phyloP scores from a whole-genome alignment of 1,139 yeast species.

The Pichia sp. region DNA sequence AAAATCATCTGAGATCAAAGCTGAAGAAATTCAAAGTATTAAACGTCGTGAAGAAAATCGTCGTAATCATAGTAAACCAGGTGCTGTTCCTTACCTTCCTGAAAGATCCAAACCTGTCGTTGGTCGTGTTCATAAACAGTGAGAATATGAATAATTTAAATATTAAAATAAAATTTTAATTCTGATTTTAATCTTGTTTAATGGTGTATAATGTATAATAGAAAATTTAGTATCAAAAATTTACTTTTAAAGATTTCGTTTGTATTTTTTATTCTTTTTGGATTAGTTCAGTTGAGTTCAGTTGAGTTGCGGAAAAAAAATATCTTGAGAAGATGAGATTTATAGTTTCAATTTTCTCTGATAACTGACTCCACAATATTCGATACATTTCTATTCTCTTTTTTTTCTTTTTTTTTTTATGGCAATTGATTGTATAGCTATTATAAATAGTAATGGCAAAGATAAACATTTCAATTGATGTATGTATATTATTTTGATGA shows the following conservation, averaged over 20 bases:
- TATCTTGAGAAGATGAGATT: too few species aligned
- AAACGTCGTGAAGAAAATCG: constrained; percentile 79
- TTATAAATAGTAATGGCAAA: constrained; percentile 1
- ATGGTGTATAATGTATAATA: too few species aligned
- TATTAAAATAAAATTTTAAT: too few species aligned
- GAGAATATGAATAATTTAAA: neutral
- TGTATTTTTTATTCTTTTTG: too few species aligned
- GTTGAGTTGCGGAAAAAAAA: too few species aligned
- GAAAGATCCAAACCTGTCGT: constrained; percentile 84
- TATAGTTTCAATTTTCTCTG: too few species aligned
- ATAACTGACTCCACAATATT: too few species aligned
- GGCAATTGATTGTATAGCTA: too few species aligned
- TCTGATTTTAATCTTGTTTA: too few species aligned
- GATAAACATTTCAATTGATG: constrained; percentile 23
- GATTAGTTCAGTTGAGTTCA: too few species aligned
- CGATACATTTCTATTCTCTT: neutral
- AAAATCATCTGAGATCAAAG: constrained; percentile 82
- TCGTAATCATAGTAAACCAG: constrained; percentile 69
- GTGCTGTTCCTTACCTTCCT: constrained; percentile 52
- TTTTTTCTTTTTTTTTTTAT: neutral
- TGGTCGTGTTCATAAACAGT: constrained; percentile 61
- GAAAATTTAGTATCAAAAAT: too few species aligned
- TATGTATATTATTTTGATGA: constrained; percentile 6
- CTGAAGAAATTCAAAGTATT: constrained; percentile 61
- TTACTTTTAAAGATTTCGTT: too few species aligned